Base-by-base conservation (phyloP, 108 stramenopile species). In the Mediolabrus comicus region DNA sequence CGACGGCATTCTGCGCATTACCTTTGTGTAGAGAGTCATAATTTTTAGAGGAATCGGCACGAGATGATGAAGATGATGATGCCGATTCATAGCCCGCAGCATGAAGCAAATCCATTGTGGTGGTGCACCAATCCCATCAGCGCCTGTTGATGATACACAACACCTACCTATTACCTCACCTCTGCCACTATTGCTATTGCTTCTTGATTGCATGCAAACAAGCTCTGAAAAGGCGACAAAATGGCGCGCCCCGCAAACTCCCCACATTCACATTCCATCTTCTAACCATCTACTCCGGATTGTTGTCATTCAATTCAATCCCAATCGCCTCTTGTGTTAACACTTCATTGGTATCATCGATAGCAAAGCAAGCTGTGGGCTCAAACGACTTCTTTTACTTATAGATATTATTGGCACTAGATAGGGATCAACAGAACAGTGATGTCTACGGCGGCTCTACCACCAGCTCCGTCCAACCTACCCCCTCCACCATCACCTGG, bases 371-470 rank as follows among this genome's bases (percentile, higher is more conserved):
- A n/a, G n/a, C n/a, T n/a, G n/a, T n/a, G n/a, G n/a, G n/a, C n/a
- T 13, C 36, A 38, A 13, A 13, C 36, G 2, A 13, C 36, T 38
- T 38, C 36, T 6, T 33, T 33, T 33, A 6, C 33, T 3, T 7
- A 7, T 3, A 6, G 7, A 33, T 33, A 33, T 33, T 33, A 6
- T 33, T 33, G 3, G 5, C 7, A 7, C 7, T 3, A 33, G 33
- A 6, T 3, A 7, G 33, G 7, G 7, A 5, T 13, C 16, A 24
- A 24, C 22, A 49, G 8, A 49, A 13, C 2, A 53, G 17, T 26
- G 25, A 56, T 56, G 55, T 56, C 55, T 16, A 27, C 55, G 16
- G 55, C 55, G n/a, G 62, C 43, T 51, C 62, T 64, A 41, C 62
- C 62, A 8, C 62, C 62, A 0, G 28, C 16, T 22, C 62, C 62